Evolutionary conservation across 257 asterid genomes (phyloP).

Genomic region (Scutellaria barbata): DNA sequence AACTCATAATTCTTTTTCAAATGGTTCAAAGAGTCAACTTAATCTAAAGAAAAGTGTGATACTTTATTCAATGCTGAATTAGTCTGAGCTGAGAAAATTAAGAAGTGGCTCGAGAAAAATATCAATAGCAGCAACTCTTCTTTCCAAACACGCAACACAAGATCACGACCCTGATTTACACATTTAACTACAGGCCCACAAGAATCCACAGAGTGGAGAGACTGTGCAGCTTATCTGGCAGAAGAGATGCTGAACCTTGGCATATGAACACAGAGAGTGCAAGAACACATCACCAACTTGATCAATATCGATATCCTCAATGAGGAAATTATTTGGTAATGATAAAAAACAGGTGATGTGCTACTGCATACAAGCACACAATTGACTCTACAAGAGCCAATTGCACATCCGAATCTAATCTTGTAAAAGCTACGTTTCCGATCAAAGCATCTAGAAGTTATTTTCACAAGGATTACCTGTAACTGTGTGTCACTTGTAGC

Average conservation of each 20-base stretch:
- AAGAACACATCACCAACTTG: neutral
- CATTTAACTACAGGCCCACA: constrained; percentile 3
- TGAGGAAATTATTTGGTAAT: neutral
- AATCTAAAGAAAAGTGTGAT: constrained; percentile 11
- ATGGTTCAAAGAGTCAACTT: constrained; percentile 20
- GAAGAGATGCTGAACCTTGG: neutral
- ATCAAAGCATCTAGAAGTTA: constrained; percentile 14
- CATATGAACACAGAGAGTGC: neutral
- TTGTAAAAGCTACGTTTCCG: constrained; percentile 20
- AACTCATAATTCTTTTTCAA: constrained; percentile 2
- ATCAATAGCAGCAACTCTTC: neutral
- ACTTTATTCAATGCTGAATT: neutral
- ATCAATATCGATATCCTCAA: constrained; percentile 5
- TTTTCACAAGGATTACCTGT: constrained; percentile 31
- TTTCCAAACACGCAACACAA: neutral
- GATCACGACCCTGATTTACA: neutral
- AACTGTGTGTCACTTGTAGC: constrained; percentile 50
- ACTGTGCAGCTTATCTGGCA: neutral
- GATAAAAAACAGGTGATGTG: neutral
- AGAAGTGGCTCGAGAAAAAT: neutral
- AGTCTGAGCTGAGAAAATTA: neutral
- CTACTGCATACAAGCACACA: neutral
- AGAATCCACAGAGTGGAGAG: neutral
- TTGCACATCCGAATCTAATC: constrained; percentile 10
- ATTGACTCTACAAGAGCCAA: neutral